Evolutionary conservation across 805 yeast species (phyloP).

Genomic region (Lachancea mirantina): DNA sequence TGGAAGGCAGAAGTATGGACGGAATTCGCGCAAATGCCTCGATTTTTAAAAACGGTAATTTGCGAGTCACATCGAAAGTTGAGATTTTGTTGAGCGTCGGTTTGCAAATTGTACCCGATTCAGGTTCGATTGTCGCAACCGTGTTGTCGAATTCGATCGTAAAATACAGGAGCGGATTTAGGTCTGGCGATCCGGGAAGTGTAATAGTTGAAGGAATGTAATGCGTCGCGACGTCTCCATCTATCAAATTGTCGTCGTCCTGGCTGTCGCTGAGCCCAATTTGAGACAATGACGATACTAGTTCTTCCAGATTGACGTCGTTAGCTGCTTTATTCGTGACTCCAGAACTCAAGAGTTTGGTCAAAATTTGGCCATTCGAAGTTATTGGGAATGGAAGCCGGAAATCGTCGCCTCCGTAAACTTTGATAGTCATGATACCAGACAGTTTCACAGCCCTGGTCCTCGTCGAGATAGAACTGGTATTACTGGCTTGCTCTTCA

Average conservation of each 20-base stretch:
- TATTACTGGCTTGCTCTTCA: not conserved
- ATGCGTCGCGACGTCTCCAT: conserved; percentile 27
- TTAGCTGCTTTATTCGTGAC: conserved; percentile 20
- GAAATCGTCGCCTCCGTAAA: conserved; percentile 62
- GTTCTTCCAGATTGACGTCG: conserved; percentile 20
- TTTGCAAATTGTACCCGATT: conserved; percentile 66
- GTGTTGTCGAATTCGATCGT: conserved; percentile 94
- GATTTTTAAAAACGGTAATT: conserved; percentile 53
- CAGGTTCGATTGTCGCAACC: conserved; percentile 81
- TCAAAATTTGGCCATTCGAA: conserved; percentile 53
- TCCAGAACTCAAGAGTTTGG: conserved; percentile 59
- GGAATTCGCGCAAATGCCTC: conserved; percentile 79
- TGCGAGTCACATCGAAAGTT: conserved; percentile 77
- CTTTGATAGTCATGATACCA: conserved; percentile 71
- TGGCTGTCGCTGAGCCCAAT: conserved; percentile 27
- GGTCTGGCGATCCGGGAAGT: conserved; percentile 46
- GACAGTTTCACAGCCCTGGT: conserved; percentile 12
- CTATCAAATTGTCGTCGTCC: conserved; percentile 30
- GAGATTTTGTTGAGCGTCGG: conserved; percentile 87
- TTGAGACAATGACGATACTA: conserved; percentile 23
- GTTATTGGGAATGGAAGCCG: conserved; percentile 64
- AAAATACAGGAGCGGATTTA: conserved; percentile 68
- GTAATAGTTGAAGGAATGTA: conserved; percentile 48
- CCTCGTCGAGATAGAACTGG: not conserved
- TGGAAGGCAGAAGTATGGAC: conserved; percentile 46